phyloP scores from a whole-genome alignment of 2,329 filamentous ascomycete species.

The Didymella glomerata region DNA sequence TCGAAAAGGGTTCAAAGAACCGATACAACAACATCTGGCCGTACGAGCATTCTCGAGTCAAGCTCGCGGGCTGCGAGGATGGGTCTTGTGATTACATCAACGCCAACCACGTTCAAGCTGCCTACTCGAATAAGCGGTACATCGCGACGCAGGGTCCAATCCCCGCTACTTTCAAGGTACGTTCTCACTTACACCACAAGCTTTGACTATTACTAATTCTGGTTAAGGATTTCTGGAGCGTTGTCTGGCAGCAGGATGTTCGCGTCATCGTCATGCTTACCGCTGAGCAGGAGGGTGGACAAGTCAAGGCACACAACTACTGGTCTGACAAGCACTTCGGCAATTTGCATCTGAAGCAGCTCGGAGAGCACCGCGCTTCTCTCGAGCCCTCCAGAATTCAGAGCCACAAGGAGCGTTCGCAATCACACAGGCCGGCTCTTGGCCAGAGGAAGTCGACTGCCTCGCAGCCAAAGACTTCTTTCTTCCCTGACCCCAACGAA shows the following conservation, averaged over 20 bases:
- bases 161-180: constrained; percentile 87
- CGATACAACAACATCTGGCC: constrained; percentile 98
- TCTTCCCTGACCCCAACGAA: constrained; percentile 27
- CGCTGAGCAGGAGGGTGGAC: constrained; percentile 89
- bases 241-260: constrained; percentile 96
- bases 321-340: constrained; percentile 86
- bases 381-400: constrained; percentile 69
- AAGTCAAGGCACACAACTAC: constrained; percentile 94
- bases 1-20: constrained; percentile 95
- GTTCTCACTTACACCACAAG: constrained; percentile 36
- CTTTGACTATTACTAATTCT: constrained; percentile 26
- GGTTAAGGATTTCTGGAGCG: constrained; percentile 91
- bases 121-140: constrained; percentile 86
- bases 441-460: constrained; percentile 50
- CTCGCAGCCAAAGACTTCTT: constrained; percentile 29
- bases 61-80: constrained; percentile 70
- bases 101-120: constrained; percentile 83
- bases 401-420: constrained; percentile 48
- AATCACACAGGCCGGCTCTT: constrained; percentile 39
- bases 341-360: constrained; percentile 73
- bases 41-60: constrained; percentile 92
- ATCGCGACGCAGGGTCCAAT: constrained; percentile 95
- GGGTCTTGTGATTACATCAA: constrained; percentile 94
- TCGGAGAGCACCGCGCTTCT: constrained; percentile 84
- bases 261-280: constrained; percentile 97